Evolutionary conservation across 257 asterid genomes (phyloP).

Genomic region (Vinca minor): DNA sequence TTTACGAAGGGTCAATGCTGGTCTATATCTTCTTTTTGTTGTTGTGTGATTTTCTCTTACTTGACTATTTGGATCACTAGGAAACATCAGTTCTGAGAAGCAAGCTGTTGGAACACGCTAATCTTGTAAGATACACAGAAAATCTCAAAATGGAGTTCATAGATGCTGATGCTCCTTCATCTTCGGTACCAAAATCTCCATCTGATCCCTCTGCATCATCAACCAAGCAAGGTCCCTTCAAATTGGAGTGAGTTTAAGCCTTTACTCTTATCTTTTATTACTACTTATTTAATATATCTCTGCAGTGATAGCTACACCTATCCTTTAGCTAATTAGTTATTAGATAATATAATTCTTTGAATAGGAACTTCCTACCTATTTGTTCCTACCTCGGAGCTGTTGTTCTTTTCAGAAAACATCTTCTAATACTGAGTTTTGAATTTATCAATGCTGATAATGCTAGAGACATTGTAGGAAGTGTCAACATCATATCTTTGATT

Average conservation of each 20-base stretch:
- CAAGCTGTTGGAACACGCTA: conserved; percentile 64
- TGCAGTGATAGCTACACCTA: not conserved
- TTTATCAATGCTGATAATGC: not conserved
- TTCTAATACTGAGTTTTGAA: not conserved
- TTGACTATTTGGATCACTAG: conserved; percentile 28
- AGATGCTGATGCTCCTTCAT: conserved; percentile 42
- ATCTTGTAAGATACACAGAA: conserved; percentile 69
- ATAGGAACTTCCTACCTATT: not conserved
- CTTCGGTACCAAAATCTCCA: conserved; percentile 32
- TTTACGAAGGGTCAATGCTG: not conserved
- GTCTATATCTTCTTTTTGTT: not conserved
- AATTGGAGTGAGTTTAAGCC: conserved; percentile 56
- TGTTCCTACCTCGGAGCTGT: not conserved
- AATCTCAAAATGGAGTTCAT: conserved; percentile 53
- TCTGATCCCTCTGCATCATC: conserved; percentile 70
- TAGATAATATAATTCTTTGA: not conserved
- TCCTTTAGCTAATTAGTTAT: not conserved
- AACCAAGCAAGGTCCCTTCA: conserved; percentile 47
- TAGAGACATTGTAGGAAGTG: not conserved
- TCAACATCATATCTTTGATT: not conserved
- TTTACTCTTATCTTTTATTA: not conserved
- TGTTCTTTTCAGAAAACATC: not conserved
- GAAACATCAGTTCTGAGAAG: conserved; percentile 72
- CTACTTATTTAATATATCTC: not conserved
- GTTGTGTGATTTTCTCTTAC: not conserved